These are phyloP conservation scores for Pachysandra terminalis DNA, from an alignment of 164 flowering plant genomes.

Conservation along the genomic window DNA sequence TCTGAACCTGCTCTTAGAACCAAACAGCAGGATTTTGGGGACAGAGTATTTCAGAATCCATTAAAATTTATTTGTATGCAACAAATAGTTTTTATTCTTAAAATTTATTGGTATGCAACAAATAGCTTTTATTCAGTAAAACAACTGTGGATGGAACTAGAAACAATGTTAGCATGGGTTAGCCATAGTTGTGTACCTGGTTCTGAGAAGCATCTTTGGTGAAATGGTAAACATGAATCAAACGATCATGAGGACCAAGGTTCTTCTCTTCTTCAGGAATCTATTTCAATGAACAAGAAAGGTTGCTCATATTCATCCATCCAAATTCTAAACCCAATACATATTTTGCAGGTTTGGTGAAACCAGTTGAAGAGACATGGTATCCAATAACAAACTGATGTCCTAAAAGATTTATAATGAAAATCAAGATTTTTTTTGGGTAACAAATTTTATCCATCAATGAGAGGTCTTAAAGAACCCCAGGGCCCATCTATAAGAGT, in stretches of 20 bases:
- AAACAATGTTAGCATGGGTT: slow-evolving; percentile 1
- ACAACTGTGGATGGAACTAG: background rate
- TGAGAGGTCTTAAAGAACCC: too few relatives aligned
- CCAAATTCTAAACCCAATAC: background rate
- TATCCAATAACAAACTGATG: background rate
- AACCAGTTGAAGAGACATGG: too few relatives aligned
- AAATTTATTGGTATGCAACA: background rate
- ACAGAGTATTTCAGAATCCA: background rate
- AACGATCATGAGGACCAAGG: slow-evolving; percentile 82
- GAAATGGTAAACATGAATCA: slow-evolving; percentile 97
- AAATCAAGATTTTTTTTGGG: too few relatives aligned
- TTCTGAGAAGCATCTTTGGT: slow-evolving; percentile 79
- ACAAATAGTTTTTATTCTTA: background rate
- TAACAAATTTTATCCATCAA: too few relatives aligned
- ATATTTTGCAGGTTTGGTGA: too few relatives aligned
- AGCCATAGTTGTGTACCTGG: slow-evolving; percentile 48
- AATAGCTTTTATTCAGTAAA: background rate
- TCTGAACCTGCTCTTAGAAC: slow-evolving; percentile 75
- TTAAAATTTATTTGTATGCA: background rate
- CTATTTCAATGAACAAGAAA: slow-evolving; percentile 33
- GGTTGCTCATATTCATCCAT: background rate
- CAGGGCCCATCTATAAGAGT: too few relatives aligned
- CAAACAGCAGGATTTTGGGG: background rate
- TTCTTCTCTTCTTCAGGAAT: slow-evolving; percentile 98
- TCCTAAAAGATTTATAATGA: background rate